Conservation (phyloP, 2,329 filamentous ascomycete genomes). For the Colletotrichum liaoningense region DNA sequence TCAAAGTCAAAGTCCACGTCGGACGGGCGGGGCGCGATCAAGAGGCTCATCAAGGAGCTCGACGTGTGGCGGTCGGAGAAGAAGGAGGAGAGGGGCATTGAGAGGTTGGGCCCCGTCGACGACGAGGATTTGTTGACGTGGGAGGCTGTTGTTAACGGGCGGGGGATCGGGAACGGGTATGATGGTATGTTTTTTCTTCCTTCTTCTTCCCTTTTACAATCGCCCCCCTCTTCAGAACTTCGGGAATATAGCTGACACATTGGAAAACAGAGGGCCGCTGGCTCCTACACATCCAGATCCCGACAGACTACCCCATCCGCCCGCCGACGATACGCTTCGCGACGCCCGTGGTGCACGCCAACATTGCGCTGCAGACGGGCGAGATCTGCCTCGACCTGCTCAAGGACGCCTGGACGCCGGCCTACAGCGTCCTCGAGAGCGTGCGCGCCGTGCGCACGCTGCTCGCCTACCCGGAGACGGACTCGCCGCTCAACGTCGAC, state of each 20-base stretch:
- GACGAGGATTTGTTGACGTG: slow-evolving; percentile 68
- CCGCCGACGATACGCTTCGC: slow-evolving; percentile 84
- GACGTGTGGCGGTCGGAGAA: slow-evolving; percentile 63
- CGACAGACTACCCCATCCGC: slow-evolving; percentile 79
- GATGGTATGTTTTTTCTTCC: slow-evolving; percentile 55
- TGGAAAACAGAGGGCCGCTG: slow-evolving; percentile 74
- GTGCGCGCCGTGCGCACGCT: slow-evolving; percentile 80
- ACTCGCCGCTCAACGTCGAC: slow-evolving; percentile 84
- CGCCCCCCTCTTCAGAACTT: no score
- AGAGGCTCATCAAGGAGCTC: slow-evolving; percentile 70
- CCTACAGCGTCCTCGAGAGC: slow-evolving; percentile 83
- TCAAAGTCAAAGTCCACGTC: slow-evolving; percentile 41
- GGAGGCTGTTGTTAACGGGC: slow-evolving; percentile 71
- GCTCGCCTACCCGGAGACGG: slow-evolving; percentile 74
- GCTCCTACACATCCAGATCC: slow-evolving; percentile 83
- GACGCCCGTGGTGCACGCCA: slow-evolving; percentile 89
- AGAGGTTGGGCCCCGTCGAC: slow-evolving; percentile 66
- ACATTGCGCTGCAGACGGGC: slow-evolving; percentile 76
- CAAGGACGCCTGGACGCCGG: slow-evolving; percentile 82
- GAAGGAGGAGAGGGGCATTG: slow-evolving; percentile 63
- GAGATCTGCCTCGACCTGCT: slow-evolving; percentile 96
- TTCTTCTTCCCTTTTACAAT: no score
- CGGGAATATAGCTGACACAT: background rate
- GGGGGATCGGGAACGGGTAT: slow-evolving; percentile 65
- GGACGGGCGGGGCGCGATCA: slow-evolving; percentile 57